Evolutionary conservation across 768 basidiomycete species (phyloP), one percentile per base, ranked within the genome.

Genomic region (Sarcodon aspratus): DNA sequence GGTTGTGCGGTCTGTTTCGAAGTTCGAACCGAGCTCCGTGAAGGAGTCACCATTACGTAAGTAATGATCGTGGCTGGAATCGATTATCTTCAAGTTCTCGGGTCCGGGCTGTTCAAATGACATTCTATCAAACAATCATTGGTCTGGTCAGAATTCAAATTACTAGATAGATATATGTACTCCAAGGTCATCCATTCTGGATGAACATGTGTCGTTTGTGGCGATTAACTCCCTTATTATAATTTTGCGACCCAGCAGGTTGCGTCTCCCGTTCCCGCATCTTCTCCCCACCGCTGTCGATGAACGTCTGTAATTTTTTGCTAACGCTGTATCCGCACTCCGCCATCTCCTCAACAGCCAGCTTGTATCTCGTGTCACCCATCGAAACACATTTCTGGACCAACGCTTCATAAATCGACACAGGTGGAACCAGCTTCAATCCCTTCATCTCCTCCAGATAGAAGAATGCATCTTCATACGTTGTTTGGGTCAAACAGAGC

Each of bases 361-460:
- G 57, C 36, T 69, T 63, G 65, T 75, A 79, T 44, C 91, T 76
- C 12, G 70, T 55, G 59, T 94, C 91, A 51, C 69, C 69, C 15
- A 63, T 62, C 13, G 58, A 52, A 11, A 78, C 60, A 55, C 85
- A 90, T 55, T 72, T 80, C 43, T 69, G 67, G 38, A 82, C 64
- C 50, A 93, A 65, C 1, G 68, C 66, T 33, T 75, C 70, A 63
- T 93, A 93, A 32, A 82, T 63, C 1, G 58, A 57, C 21, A 57
- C 57, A 9, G 75, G 61, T 1, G 90, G 87, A n/a, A 68, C 56
- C 56, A 78, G 68, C 8, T 69, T 69, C 34, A 72, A 73, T 0
- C 70, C 64, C 62, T 93, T 92, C 85, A 90, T 88, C 68, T 87
- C 84, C 61, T 92, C 89, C 33, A 95, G 72, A 63, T 88, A 91